A percentile compares a stretch with the other conserved stretches of the same genome.
phyloP scores from a whole-genome alignment of 2,329 filamentous ascomycete species.

The Aspergillus fumigatiaffinis region DNA sequence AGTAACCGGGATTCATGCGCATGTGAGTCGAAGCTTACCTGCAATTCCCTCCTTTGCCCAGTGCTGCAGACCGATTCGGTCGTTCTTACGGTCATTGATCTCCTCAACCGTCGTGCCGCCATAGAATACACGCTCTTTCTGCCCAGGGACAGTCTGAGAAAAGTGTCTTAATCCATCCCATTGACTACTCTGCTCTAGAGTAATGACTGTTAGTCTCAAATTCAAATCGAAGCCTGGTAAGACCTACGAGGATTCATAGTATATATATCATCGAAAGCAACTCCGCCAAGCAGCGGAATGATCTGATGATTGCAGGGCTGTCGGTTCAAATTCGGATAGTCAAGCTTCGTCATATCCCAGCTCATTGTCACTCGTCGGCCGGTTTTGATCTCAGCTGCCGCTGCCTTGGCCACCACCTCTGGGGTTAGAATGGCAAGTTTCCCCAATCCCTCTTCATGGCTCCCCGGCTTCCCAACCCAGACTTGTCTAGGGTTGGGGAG shows the following conservation, averaged over 20 bases:
- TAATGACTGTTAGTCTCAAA: neutral
- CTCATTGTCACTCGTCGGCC: slow-evolving; percentile 51
- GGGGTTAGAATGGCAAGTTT: slow-evolving; percentile 51
- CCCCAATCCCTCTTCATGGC: slow-evolving; percentile 51
- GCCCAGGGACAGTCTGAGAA: slow-evolving; percentile 39
- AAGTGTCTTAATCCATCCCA: slow-evolving; percentile 53
- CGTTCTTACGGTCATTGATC: slow-evolving; percentile 42
- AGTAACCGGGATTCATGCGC: neutral
- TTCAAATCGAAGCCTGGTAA: neutral
- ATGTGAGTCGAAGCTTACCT: slow-evolving; percentile 19
- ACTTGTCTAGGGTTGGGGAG: slow-evolving; percentile 48
- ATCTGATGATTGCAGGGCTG: slow-evolving; percentile 51
- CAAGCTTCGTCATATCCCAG: slow-evolving; percentile 55
- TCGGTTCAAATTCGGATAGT: slow-evolving; percentile 52
- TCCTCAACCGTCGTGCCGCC: slow-evolving; percentile 46
- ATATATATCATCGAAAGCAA: slow-evolving; percentile 50
- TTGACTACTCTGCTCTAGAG: slow-evolving; percentile 46
- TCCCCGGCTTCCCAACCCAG: slow-evolving; percentile 46
- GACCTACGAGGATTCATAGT: slow-evolving; percentile 47
- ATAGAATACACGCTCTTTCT: slow-evolving; percentile 44
- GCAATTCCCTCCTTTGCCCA: slow-evolving; percentile 49
- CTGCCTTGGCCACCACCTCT: slow-evolving; percentile 48
- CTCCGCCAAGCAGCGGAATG: slow-evolving; percentile 45
- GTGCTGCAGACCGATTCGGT: slow-evolving; percentile 47
- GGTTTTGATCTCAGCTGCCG: slow-evolving; percentile 48